These are phyloP conservation scores for Pythium angustatum DNA, from an alignment of 352 stramenopile genomes.

Conservation along the genomic window DNA sequence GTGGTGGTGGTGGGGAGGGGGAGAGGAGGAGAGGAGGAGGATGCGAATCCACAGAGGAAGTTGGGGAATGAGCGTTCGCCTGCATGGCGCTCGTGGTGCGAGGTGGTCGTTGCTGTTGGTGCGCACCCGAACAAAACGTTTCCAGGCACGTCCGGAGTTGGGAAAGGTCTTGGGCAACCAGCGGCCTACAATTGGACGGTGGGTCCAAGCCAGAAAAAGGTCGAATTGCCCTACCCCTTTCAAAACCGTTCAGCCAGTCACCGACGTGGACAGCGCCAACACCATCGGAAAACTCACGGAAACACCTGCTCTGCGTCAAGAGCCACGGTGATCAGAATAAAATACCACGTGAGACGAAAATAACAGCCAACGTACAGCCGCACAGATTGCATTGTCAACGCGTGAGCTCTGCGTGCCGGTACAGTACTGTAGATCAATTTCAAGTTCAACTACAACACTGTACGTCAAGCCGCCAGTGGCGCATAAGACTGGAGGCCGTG, in stretches of 20 bases:
- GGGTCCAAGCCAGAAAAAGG: constrained; percentile 14
- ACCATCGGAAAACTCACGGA: constrained; percentile 25
- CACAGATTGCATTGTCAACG: no score
- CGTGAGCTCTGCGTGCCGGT: no score
- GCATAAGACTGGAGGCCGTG: no score
- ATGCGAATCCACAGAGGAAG: not conserved
- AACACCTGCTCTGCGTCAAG: no score
- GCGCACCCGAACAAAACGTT: no score
- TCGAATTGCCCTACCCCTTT: not conserved
- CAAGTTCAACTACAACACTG: no score
- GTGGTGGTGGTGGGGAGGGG: not conserved
- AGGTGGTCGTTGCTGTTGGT: no score
- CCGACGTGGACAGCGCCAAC: constrained; percentile 11
- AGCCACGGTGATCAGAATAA: not conserved
- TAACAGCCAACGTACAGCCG: no score
- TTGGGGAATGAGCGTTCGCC: constrained; percentile 17
- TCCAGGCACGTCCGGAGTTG: not conserved
- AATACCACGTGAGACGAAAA: not conserved
- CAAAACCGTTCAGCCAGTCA: constrained; percentile 21
- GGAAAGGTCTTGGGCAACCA: not conserved
- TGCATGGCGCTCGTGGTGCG: no score
- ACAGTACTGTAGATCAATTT: no score
- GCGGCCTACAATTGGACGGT: constrained; percentile 4
- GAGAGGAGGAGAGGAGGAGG: not conserved
- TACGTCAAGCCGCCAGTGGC: no score